phyloP scores from a whole-genome alignment of 768 basidiomycete genomes.

The Collybia sordida region DNA sequence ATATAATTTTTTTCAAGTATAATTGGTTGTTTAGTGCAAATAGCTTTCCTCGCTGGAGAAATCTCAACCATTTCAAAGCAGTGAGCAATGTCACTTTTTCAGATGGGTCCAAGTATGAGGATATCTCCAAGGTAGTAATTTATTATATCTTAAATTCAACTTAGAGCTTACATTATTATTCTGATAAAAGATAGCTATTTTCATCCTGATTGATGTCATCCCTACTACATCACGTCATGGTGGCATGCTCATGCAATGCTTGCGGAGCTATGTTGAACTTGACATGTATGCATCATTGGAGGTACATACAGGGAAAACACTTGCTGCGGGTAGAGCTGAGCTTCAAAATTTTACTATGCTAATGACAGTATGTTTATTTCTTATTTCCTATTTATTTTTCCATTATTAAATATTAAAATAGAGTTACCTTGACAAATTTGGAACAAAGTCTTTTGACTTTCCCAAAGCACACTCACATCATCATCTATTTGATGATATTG shows the following conservation, averaged over 20 bases:
- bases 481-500: conserved; percentile 33
- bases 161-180: not conserved
- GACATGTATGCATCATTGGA: conserved; percentile 5
- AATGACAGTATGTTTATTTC: conserved; percentile 23
- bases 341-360: conserved; percentile 14
- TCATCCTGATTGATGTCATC: not conserved
- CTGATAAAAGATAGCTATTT: not conserved
- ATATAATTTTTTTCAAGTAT: not conserved
- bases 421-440: not conserved
- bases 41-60: conserved; percentile 8
- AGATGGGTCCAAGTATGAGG: conserved; percentile 9
- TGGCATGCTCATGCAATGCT: conserved; percentile 1
- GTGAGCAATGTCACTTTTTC: conserved; percentile 12
- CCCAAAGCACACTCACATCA: conserved; percentile 32
- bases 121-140: conserved; percentile 10
- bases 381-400: conserved; percentile 5
- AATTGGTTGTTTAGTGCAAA: not conserved
- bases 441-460: conserved; percentile 30
- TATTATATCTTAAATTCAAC: not conserved
- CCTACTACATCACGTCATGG: not conserved
- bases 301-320: conserved; percentile 4
- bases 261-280: conserved; percentile 4
- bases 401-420: conserved; percentile 10
- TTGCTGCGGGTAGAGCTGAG: conserved; percentile 4
- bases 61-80: conserved; percentile 6